These are phyloP conservation scores for Thalassia testudinum DNA, from an alignment of 116 monocot genomes.

Conservation along the genomic window DNA sequence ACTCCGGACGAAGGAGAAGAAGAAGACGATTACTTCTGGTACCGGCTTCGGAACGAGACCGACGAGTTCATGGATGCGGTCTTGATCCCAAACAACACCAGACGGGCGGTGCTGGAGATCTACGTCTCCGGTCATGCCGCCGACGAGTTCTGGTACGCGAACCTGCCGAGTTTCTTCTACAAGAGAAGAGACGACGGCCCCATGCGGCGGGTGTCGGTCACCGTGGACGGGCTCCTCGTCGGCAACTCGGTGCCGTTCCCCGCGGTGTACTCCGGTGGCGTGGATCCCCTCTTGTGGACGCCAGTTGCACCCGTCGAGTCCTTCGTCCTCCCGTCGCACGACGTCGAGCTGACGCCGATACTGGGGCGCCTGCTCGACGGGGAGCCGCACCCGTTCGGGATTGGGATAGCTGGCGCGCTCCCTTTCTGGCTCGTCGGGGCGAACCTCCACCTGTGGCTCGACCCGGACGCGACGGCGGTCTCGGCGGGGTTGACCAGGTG, in stretches of 20 bases:
- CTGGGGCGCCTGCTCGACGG: slow-evolving; percentile 15
- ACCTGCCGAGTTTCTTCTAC: slow-evolving; percentile 8
- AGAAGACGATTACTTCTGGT: too few relatives aligned
- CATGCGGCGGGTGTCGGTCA: slow-evolving; percentile 7
- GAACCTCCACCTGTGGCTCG: slow-evolving; percentile 24
- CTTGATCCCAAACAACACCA: slow-evolving; percentile 10
- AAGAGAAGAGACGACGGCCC: slow-evolving; percentile 4
- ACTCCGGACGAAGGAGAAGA: neutral
- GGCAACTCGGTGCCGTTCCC: slow-evolving; percentile 12
- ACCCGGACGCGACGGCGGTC: neutral
- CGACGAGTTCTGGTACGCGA: slow-evolving; percentile 26
- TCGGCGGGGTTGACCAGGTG: slow-evolving; percentile 1
- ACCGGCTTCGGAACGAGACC: slow-evolving; percentile 2
- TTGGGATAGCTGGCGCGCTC: slow-evolving; percentile 7
- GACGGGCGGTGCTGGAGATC: slow-evolving; percentile 15
- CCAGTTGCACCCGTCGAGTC: slow-evolving; percentile 15
- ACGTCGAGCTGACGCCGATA: slow-evolving; percentile 17
- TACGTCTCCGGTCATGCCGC: slow-evolving; percentile 14
- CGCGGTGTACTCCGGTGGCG: slow-evolving; percentile 15
- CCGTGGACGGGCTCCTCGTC: slow-evolving; percentile 7
- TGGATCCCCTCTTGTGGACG: slow-evolving; percentile 18
- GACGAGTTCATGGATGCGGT: neutral
- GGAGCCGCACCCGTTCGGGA: slow-evolving; percentile 8
- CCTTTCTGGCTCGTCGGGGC: slow-evolving; percentile 18
- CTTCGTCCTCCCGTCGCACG: slow-evolving; percentile 17